These are phyloP conservation scores for Marchantia polymorpha DNA, from an alignment of 225 moss, liverwort and hornwort species.

Conservation along the genomic window DNA sequence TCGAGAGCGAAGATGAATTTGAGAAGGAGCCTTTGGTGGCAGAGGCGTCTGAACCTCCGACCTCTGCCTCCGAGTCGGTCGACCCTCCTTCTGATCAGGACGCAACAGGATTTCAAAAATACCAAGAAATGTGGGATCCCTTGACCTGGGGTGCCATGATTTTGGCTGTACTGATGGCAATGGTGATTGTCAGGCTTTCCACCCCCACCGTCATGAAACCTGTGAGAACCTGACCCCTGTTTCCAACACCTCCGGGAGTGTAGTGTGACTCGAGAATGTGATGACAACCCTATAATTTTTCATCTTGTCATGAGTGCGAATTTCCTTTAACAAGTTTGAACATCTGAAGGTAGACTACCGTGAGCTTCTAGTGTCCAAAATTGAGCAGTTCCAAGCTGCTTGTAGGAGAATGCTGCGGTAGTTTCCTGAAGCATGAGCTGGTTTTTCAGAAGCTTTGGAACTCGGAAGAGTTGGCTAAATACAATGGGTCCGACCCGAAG, in stretches of 20 bases:
- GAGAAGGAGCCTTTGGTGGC: constrained; percentile 12
- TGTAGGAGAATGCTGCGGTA: not conserved
- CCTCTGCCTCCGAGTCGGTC: not conserved
- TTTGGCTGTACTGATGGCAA: constrained; percentile 34
- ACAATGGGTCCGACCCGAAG: constrained; percentile 58
- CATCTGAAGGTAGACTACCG: too few species aligned
- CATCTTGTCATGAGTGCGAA: too few species aligned
- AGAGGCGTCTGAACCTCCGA: not conserved
- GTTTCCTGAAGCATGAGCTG: not conserved
- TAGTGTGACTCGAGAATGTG: too few species aligned
- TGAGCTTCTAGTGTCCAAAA: too few species aligned
- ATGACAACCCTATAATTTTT: too few species aligned
- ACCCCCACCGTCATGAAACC: constrained; percentile 25
- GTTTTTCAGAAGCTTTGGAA: constrained; percentile 73
- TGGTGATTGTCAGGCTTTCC: constrained; percentile 34
- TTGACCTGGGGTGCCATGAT: constrained; percentile 21
- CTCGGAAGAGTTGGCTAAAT: constrained; percentile 60
- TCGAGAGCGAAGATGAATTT: constrained; percentile 17
- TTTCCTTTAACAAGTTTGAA: too few species aligned
- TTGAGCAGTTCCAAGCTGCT: not conserved
- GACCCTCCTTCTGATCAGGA: not conserved
- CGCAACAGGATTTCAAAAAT: not conserved
- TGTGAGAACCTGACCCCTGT: constrained; percentile 23
- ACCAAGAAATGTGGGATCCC: not conserved
- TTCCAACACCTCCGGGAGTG: not conserved